Evolutionary conservation across 2,329 filamentous ascomycete species (phyloP).

Genomic region (Cercospora canescens): DNA sequence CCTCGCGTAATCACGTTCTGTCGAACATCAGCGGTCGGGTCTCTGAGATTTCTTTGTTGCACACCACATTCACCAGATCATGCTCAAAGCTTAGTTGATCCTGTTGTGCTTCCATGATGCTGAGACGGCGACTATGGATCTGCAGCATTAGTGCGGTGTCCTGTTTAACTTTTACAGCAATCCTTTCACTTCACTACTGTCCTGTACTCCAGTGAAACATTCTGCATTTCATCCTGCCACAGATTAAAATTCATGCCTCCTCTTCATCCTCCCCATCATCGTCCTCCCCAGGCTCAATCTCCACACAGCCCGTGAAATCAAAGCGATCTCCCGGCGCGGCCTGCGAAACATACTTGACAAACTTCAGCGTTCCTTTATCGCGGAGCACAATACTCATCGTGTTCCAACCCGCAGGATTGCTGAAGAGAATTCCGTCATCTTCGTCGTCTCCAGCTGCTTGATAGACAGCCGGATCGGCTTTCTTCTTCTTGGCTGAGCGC

Average conservation of each 20-base stretch:
- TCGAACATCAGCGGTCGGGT: background rate
- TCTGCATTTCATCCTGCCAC: background rate
- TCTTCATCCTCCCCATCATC: constrained; percentile 53
- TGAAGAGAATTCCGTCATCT: constrained; percentile 73
- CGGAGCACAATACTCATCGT: constrained; percentile 86
- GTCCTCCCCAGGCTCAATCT: constrained; percentile 54
- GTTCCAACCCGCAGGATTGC: constrained; percentile 77
- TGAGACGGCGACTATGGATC: background rate
- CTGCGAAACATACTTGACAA: constrained; percentile 92
- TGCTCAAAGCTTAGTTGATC: too few relatives aligned
- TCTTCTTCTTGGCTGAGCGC: constrained; percentile 38
- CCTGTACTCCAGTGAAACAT: background rate
- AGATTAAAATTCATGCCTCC: background rate
- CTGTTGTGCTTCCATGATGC: too few relatives aligned
- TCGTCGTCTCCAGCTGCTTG: constrained; percentile 66
- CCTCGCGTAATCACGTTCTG: too few relatives aligned
- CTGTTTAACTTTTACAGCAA: background rate
- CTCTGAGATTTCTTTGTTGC: background rate
- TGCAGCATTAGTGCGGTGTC: background rate
- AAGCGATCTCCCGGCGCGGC: constrained; percentile 85
- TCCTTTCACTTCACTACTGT: background rate
- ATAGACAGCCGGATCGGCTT: constrained; percentile 81
- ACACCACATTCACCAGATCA: too few relatives aligned
- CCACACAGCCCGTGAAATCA: constrained; percentile 82
- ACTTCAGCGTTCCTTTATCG: constrained; percentile 82